Evolutionary conservation across 2,329 filamentous ascomycete species (phyloP).

Genomic region (Talaromyces sp.): DNA sequence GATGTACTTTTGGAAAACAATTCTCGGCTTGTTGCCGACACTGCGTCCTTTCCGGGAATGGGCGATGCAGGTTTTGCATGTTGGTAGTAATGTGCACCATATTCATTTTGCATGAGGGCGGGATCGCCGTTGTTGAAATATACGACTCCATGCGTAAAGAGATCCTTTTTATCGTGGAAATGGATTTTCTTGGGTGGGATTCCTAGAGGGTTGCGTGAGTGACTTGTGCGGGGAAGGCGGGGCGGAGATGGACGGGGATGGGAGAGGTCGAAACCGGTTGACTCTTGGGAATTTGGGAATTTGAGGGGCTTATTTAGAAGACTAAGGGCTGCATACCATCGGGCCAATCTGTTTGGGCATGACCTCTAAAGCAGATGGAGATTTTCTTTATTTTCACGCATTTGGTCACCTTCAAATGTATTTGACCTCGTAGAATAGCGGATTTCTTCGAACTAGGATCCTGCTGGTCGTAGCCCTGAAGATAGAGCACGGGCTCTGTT

Average conservation of each 20-base stretch:
- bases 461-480: slow-evolving; percentile 53
- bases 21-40: slow-evolving; percentile 37
- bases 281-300: neutral
- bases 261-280: too few relatives aligned
- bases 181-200: slow-evolving; percentile 87
- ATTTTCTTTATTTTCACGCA: slow-evolving; percentile 91
- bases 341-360: slow-evolving; percentile 90
- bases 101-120: slow-evolving; percentile 57
- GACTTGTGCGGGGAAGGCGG: neutral
- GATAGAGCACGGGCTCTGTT: slow-evolving; percentile 52
- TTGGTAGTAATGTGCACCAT: slow-evolving; percentile 65
- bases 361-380: slow-evolving; percentile 81
- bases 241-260: neutral
- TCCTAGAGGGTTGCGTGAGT: slow-evolving; percentile 48
- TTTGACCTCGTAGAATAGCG: slow-evolving; percentile 80
- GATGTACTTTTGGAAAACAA: slow-evolving; percentile 45
- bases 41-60: slow-evolving; percentile 33
- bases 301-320: neutral
- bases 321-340: slow-evolving; percentile 60
- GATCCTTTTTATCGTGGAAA: slow-evolving; percentile 77
- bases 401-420: slow-evolving; percentile 82
- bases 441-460: slow-evolving; percentile 65
- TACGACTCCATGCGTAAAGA: slow-evolving; percentile 85
- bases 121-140: slow-evolving; percentile 73
- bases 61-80: slow-evolving; percentile 46